Evolutionary conservation across 257 asterid species (phyloP), one percentile per base, ranked within the genome.

Genomic region (Verbascum thapsus): DNA sequence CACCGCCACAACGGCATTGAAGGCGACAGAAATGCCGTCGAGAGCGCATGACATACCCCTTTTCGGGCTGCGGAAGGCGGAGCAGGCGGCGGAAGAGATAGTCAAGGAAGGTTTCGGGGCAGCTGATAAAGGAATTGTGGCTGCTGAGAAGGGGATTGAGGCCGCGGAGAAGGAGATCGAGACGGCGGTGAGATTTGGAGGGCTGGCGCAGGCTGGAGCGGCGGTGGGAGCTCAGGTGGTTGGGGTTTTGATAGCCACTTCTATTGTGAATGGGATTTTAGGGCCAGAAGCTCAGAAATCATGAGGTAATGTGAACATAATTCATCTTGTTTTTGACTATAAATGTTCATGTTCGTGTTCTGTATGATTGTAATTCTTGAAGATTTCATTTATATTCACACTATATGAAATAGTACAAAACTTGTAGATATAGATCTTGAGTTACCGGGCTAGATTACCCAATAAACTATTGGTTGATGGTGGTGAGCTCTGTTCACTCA

Each of bases 271-370:
- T 47, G 96, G 84, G 17, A 88, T 86, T 71, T 61, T 91, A 64
- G 96, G 96, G 50, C 89, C 98, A 16, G 98, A 84, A 79, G 83
- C 88, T 66, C 81, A 70, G 76, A 85, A 78, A 73, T 72, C 86
- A 3, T 82, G 84, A 88, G 60, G 32, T 1, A 26, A 15, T 15
- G 26, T 19, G n/a, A n/a, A 51, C 10, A 12, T 48, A 18, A 19
- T 44, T 56, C 8, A 15, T 37, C 12, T 45, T 42, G 30, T 23
- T 4, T 55, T 34, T 35, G 15, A 6, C 9, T 38, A n/a, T n/a
- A 20, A 48, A 38, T 13, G 44, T 35, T 34, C 11, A 13, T 52
- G 12, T 53, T 2, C n/a, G 12, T 35, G 37, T 7, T 38, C 3
- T 58, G 19, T 23, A 26, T 1, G 5, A 26, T 26, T 26, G 32